A percentile compares a stretch with the other conserved stretches of the same genome.
These are phyloP conservation scores for Candida berthetii DNA, from an alignment of 805 yeast species.

Conservation along the genomic window DNA sequence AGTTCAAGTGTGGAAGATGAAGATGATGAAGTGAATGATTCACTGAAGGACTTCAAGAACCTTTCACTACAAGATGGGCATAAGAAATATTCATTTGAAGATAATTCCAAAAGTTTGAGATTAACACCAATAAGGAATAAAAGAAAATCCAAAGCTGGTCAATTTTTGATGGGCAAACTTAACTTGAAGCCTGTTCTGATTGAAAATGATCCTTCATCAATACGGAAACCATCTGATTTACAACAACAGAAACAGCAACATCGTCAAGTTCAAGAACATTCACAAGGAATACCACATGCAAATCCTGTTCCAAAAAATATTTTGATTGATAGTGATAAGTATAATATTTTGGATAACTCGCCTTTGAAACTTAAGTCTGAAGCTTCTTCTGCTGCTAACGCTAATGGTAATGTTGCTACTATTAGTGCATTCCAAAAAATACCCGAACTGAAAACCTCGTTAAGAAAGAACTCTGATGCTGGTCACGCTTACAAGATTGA, in stretches of 20 bases:
- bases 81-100: slow-evolving; percentile 1
- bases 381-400: background rate
- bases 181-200: slow-evolving; percentile 32
- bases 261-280: background rate
- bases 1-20: background rate
- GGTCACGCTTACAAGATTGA: background rate
- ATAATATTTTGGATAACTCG: slow-evolving; percentile 6
- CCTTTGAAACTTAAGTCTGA: background rate
- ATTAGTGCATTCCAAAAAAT: background rate
- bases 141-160: slow-evolving; percentile 27
- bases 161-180: slow-evolving; percentile 32
- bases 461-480: background rate
- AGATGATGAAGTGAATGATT: slow-evolving; percentile 4
- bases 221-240: slow-evolving; percentile 13
- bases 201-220: slow-evolving; percentile 25
- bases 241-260: background rate
- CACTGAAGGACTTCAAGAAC: slow-evolving; percentile 12
- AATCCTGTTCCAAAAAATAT: slow-evolving; percentile 1
- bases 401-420: too few relatives aligned
- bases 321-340: slow-evolving; percentile 8
- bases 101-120: slow-evolving; percentile 5
- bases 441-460: background rate
- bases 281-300: too few relatives aligned
- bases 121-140: slow-evolving; percentile 12
- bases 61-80: slow-evolving; percentile 11